Evolutionary conservation across 2,329 filamentous ascomycete genomes (phyloP), one percentile per base, ranked within the genome.

Genomic region (Paecilomyces variotii): DNA sequence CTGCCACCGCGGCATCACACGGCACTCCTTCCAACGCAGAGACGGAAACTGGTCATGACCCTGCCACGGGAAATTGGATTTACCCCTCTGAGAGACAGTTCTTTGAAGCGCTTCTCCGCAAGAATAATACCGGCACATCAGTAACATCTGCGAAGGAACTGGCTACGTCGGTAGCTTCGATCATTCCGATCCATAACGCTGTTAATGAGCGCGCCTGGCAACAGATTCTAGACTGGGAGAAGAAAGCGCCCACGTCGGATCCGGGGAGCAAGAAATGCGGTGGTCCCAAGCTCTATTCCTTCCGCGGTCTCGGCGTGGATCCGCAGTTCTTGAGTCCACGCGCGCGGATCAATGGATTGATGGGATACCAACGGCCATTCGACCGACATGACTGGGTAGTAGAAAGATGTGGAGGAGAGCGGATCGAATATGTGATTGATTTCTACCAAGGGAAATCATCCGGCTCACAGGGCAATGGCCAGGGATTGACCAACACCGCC

Each of bases 11-110:
- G 53, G 67, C 67, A 28, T 71, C 72, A 35, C 68, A 72, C 61
- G 60, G 71, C 28, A 59, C 68, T 45, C 82, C 84, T 0, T 87
- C 88, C 12, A 96, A 96, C 74, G 82, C 84, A 61, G 91, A 97
- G 75, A 76, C 83, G 61, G 91, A 96, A 71, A 89, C 87, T 0
- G 88, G 89, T 61, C 81, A 85, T 25, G 86, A 90, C 67, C 78
- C 81, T 55, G 72, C 78, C 39, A 84, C 84, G 0, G 93, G 93
- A 0, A 96, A 97, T 73, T 99, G 94, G 94, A 87, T 99, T 61
- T 99, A 99, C 75, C 94, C 94, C 0, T 94, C 89, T 0, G 93
- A 97, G 74, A 88, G 90, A 70, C 96, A 97, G 86, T 99, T 99
- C 80, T 97, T 97, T 78, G 90, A 96, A 54, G 94, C 94, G 52